A percentile compares a stretch with the other conserved stretches of the same genome.
Conservation (phyloP, 2,329 filamentous ascomycete genomes). For the Ascochyta viciae-villosae region DNA sequence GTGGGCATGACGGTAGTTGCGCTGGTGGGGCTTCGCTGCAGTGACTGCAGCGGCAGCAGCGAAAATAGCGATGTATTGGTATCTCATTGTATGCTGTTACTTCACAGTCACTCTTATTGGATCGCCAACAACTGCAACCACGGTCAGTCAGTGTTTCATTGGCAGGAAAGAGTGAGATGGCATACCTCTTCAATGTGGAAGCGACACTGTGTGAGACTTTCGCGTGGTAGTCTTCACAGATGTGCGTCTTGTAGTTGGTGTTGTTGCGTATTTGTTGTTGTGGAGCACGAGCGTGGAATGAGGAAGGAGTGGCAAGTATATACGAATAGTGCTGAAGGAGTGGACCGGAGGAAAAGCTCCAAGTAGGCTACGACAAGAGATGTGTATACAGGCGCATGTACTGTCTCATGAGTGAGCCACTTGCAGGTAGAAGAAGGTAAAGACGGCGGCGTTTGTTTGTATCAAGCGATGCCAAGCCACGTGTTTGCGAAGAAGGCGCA, state of each 20-base stretch:
- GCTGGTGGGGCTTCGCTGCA: constrained; percentile 65
- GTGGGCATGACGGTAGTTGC: constrained; percentile 62
- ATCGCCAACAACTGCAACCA: constrained; percentile 7
- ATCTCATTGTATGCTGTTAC: constrained; percentile 43
- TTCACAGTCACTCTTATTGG: constrained; percentile 1
- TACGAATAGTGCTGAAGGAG: constrained; percentile 40
- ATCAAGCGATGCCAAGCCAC: constrained; percentile 32
- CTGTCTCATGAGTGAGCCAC: constrained; percentile 24
- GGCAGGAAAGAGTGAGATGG: neutral
- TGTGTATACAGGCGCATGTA: constrained; percentile 11
- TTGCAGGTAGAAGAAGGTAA: constrained; percentile 12
- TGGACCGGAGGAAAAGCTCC: constrained; percentile 42
- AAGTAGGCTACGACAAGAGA: constrained; percentile 29
- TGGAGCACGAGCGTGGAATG: constrained; percentile 25
- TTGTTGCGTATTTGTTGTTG: constrained; percentile 18
- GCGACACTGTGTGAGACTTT: constrained; percentile 3
- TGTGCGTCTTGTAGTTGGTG: constrained; percentile 1
- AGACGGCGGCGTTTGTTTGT: constrained; percentile 28
- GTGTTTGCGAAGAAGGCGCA: constrained; percentile 31
- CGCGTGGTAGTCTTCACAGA: constrained; percentile 5
- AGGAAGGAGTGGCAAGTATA: constrained; percentile 27
- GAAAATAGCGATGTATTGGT: constrained; percentile 43
- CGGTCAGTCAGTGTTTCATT: constrained; percentile 17
- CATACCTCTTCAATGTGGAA: constrained; percentile 15
- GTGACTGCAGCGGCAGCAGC: constrained; percentile 56